Evolutionary conservation across 805 yeast genomes (phyloP).

Genomic region (Saturnispora mendoncae): DNA sequence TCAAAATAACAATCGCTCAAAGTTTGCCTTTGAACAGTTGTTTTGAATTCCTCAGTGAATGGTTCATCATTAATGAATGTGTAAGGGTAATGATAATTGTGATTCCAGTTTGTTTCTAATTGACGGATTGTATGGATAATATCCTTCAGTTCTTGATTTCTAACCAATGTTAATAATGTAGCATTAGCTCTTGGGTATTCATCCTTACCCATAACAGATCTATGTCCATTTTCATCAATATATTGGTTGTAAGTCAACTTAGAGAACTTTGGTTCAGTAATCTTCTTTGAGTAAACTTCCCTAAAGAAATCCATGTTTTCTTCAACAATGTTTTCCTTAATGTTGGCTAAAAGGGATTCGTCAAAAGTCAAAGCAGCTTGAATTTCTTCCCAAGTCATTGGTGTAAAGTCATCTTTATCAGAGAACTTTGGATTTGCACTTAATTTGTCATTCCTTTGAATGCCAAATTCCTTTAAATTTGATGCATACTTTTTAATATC

Average conservation of each 20-base stretch:
- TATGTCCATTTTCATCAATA: conserved; percentile 22
- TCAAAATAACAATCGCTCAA: conserved; percentile 41
- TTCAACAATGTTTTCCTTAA: conserved; percentile 24
- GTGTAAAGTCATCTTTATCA: conserved; percentile 17
- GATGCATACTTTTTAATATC: conserved; percentile 19
- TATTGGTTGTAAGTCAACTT: conserved; percentile 26
- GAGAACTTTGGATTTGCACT: neutral
- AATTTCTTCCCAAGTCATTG: conserved; percentile 22
- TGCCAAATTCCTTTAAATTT: conserved; percentile 20
- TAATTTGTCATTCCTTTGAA: conserved; percentile 24
- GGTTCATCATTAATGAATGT: conserved; percentile 81
- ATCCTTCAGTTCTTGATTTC: conserved; percentile 53
- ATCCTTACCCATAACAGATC: conserved; percentile 22
- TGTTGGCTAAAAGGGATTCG: conserved; percentile 15
- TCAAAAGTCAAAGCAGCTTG: conserved; percentile 22
- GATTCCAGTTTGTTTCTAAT: conserved; percentile 66
- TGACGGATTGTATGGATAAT: conserved; percentile 49
- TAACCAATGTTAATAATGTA: conserved; percentile 65
- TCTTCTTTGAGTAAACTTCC: conserved; percentile 28
- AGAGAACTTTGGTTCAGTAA: conserved; percentile 28
- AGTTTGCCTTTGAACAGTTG: conserved; percentile 39
- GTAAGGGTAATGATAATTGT: conserved; percentile 80
- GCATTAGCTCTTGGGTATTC: conserved; percentile 51
- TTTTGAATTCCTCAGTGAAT: conserved; percentile 69
- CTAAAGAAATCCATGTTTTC: conserved; percentile 29